Base-by-base conservation (phyloP, 169 alveolate genomes). In the Eimeria maxima region DNA sequence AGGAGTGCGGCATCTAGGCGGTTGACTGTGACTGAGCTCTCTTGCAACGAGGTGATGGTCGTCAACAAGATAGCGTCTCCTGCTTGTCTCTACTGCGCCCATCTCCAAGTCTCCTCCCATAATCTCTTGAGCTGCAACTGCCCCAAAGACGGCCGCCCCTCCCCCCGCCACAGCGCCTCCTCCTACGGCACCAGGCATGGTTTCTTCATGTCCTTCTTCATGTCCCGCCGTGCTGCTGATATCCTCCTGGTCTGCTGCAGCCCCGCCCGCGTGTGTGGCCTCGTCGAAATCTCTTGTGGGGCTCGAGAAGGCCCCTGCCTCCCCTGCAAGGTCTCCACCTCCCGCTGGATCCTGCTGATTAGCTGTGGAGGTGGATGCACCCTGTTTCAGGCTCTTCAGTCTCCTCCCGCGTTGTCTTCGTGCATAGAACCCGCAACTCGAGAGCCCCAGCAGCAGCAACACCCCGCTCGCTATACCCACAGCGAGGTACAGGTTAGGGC, bases 71-170 rank as follows among this genome's bases (percentile, higher is more conserved):
- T 80, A 80, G 47, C 50, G 90, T 63, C 42, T 42, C 47, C 16
- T 47, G n/a, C 73, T 80, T 47, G 90, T 80, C 16, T 47, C 71
- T 4, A 27, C 45, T 80, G 4, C n/a, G 24, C 90, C 90, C 45
- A 71, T 33, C 90, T 80, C 90, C 90, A 80, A 47, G 65, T 78
- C 89, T 22, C 90, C 90, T 53, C 60, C 60, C 90, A 80, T 10
- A 7, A 44, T 22, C 45, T 22, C 69, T 47, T 80, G 73, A 20
- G 65, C 69, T 16, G 90, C 69, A 27, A 80, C 90, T 2, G 45
- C 69, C 11, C 24, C 71, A 22, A 47, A 42, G 22, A 69, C 80
- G 1, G 80, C 18, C 22, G 45, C 69, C 38, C 38, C 38, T 33
- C 38, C 38, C 38, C 38, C 38, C 38, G 38, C 38, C 38, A 33